These are phyloP conservation scores for Lentinula guzmanii DNA, from an alignment of 768 basidiomycete genomes.

Conservation along the genomic window DNA sequence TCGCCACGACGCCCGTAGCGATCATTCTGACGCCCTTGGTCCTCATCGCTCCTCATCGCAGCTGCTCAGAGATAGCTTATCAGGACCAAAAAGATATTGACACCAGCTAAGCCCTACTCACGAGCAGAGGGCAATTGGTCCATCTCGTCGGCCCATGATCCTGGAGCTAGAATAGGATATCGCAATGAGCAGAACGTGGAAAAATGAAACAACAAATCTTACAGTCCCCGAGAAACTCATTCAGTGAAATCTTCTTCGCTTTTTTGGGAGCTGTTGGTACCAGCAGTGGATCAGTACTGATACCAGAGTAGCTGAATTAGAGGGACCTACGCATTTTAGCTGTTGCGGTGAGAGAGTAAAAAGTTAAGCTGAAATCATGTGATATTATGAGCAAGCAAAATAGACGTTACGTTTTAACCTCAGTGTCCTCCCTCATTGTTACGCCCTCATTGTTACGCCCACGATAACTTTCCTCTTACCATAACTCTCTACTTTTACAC, in stretches of 20 bases:
- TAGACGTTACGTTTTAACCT: background rate
- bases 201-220: conserved; percentile 26
- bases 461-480: too few species aligned
- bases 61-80: conserved; percentile 36
- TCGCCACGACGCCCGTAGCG: conserved; percentile 51
- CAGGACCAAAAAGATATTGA: conserved; percentile 4
- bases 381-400: background rate
- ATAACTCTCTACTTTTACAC: background rate
- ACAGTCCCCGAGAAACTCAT: conserved; percentile 92
- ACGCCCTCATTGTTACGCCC: background rate
- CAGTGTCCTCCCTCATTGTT: background rate
- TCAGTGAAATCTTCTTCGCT: conserved; percentile 88
- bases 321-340: background rate
- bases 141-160: conserved; percentile 99
- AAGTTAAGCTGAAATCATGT: background rate
- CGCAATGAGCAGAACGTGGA: conserved; percentile 9
- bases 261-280: conserved; percentile 72
- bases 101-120: conserved; percentile 37
- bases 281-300: background rate
- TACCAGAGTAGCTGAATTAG: background rate
- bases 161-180: conserved; percentile 49
- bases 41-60: conserved; percentile 65
- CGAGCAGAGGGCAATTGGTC: conserved; percentile 89
- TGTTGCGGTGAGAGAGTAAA: conserved; percentile 1
- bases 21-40: conserved; percentile 46